phyloP scores from a whole-genome alignment of 2,329 filamentous ascomycete genomes.

The Neobulgaria alba region DNA sequence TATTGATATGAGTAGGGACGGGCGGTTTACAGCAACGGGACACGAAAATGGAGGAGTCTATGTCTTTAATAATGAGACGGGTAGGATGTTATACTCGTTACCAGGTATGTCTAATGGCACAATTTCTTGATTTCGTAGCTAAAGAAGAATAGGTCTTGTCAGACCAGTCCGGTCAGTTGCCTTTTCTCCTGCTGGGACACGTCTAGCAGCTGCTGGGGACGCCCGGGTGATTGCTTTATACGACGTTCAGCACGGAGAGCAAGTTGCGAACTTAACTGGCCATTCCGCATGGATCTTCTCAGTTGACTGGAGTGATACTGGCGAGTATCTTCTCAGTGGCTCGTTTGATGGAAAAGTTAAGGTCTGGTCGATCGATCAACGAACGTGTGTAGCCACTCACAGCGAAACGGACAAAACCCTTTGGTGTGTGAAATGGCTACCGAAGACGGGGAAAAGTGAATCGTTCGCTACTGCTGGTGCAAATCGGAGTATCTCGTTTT shows the following conservation, averaged over 20 bases:
- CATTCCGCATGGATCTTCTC: constrained; percentile 84
- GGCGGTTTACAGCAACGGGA: constrained; percentile 79
- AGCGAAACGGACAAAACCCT: constrained; percentile 80
- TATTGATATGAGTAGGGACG: constrained; percentile 73
- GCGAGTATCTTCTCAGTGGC: constrained; percentile 82
- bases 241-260: constrained; percentile 85
- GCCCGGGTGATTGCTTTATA: constrained; percentile 84
- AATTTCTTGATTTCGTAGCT: constrained; percentile 11
- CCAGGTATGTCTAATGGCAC: constrained; percentile 46
- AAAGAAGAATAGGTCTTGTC: constrained; percentile 54
- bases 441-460: constrained; percentile 55
- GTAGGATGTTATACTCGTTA: constrained; percentile 76
- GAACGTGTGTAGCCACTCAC: constrained; percentile 83
- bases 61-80: constrained; percentile 88
- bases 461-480: constrained; percentile 74
- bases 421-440: constrained; percentile 80
- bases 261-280: constrained; percentile 74
- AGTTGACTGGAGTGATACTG: constrained; percentile 87
- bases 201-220: constrained; percentile 85
- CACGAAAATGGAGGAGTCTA: constrained; percentile 90
- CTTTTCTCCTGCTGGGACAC: constrained; percentile 78
- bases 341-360: constrained; percentile 91
- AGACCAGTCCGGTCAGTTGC: constrained; percentile 78
- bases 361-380: constrained; percentile 84
- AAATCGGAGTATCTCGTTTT: constrained; percentile 69